These are phyloP conservation scores for Trichoderma sp. DNA, from an alignment of 2,329 filamentous ascomycete species.

Conservation along the genomic window DNA sequence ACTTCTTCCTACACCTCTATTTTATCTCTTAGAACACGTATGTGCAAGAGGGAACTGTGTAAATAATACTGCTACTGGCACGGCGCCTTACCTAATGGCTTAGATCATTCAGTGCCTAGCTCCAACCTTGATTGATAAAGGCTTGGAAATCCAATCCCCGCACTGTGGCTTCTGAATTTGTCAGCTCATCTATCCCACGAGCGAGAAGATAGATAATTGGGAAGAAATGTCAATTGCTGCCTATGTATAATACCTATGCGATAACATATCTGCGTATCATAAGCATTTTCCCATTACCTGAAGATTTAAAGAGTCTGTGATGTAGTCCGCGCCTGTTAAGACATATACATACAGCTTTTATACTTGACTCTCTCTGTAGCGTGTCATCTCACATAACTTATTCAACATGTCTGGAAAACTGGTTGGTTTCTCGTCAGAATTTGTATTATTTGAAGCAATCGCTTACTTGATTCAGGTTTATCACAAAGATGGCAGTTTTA, in stretches of 20 bases:
- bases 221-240: neutral
- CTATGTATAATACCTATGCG: too few species aligned
- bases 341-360: neutral
- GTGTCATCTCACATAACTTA: neutral
- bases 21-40: neutral
- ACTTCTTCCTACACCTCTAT: neutral
- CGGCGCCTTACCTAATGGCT: neutral
- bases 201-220: neutral
- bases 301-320: neutral
- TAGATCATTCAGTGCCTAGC: neutral
- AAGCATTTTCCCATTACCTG: neutral
- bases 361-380: neutral
- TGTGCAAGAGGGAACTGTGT: neutral
- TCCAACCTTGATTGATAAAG: conserved; percentile 13
- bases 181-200: conserved; percentile 16
- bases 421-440: neutral
- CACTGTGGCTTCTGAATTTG: conserved; percentile 4
- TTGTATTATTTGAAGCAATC: neutral
- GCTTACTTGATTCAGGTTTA: conserved; percentile 13
- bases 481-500: conserved; percentile 54
- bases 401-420: neutral
- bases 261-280: neutral
- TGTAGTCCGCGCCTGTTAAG: neutral
- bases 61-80: neutral
- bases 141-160: conserved; percentile 21